These are phyloP conservation scores for Penicillium subrubescens DNA, from an alignment of 495 filamentous ascomycete genomes.

Conservation along the genomic window DNA sequence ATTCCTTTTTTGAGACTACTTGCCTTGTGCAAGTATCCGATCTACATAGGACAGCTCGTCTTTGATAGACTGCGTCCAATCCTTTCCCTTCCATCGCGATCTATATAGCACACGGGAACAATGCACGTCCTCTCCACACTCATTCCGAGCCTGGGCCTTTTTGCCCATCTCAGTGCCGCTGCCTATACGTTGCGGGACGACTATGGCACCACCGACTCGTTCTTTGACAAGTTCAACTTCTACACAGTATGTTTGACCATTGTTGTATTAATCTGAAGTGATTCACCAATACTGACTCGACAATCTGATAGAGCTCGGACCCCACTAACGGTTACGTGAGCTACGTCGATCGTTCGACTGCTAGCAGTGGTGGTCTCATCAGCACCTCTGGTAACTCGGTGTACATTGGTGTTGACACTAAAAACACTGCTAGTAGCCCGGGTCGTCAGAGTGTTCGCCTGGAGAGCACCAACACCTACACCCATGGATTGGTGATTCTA, in stretches of 20 bases:
- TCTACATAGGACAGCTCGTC: slow-evolving; percentile 14
- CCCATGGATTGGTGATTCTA: slow-evolving; percentile 58
- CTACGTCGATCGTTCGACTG: slow-evolving; percentile 56
- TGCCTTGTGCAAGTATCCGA: slow-evolving; percentile 11
- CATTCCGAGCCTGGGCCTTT: slow-evolving; percentile 40
- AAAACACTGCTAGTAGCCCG: slow-evolving; percentile 43
- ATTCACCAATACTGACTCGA: slow-evolving; percentile 28
- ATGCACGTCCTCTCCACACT: slow-evolving; percentile 49
- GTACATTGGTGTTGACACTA: slow-evolving; percentile 49
- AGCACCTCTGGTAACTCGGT: slow-evolving; percentile 45
- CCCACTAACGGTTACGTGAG: slow-evolving; percentile 72
- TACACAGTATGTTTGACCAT: slow-evolving; percentile 36
- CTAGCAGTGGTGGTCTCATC: slow-evolving; percentile 56
- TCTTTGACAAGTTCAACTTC: slow-evolving; percentile 60
- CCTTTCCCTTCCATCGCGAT: slow-evolving; percentile 8
- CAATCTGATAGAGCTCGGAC: slow-evolving; percentile 43
- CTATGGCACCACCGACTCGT: slow-evolving; percentile 41
- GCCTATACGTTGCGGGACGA: slow-evolving; percentile 52
- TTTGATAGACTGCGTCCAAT: slow-evolving; percentile 24
- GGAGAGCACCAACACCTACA: slow-evolving; percentile 54
- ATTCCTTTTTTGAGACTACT: slow-evolving; percentile 10
- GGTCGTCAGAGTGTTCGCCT: slow-evolving; percentile 61
- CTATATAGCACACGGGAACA: slow-evolving; percentile 15
- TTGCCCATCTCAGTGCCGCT: slow-evolving; percentile 45
- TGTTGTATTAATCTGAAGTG: not conserved